Conservation (phyloP, 306 rosid genomes). For the Casuarina cunninghamiana region DNA sequence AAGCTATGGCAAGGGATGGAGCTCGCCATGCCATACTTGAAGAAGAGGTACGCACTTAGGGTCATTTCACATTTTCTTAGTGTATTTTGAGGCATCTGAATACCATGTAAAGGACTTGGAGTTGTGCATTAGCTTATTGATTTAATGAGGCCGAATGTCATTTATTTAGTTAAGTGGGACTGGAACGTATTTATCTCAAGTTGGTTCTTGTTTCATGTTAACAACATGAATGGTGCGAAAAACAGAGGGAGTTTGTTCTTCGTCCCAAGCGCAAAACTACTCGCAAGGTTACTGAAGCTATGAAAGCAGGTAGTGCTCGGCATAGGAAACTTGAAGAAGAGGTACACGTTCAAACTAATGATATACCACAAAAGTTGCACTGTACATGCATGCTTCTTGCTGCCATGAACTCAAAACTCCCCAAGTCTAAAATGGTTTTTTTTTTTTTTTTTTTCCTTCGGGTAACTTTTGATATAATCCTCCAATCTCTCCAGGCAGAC, state of each 20-base stretch:
- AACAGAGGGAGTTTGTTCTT: slow-evolving; percentile 75
- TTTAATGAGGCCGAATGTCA: background rate
- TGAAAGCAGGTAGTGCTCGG: slow-evolving; percentile 72
- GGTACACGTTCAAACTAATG: slow-evolving; percentile 35
- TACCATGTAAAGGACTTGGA: no score
- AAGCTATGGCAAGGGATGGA: slow-evolving; percentile 69
- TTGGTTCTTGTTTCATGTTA: slow-evolving; percentile 14
- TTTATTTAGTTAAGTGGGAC: background rate
- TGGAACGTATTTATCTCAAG: background rate
- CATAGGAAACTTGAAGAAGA: slow-evolving; percentile 82
- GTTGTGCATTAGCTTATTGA: background rate
- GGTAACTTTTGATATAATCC: background rate
- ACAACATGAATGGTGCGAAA: slow-evolving; percentile 87
- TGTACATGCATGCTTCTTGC: slow-evolving; percentile 3
- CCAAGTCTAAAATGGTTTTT: background rate
- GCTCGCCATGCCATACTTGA: slow-evolving; percentile 77
- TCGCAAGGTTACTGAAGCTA: slow-evolving; percentile 30
- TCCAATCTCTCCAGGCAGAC: background rate
- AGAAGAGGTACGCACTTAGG: slow-evolving; percentile 58
- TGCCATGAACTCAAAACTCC: slow-evolving; percentile 2
- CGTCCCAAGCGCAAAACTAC: slow-evolving; percentile 44
- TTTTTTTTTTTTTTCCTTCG: background rate
- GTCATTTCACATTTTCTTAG: background rate
- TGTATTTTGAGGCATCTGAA: no score
- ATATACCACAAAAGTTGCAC: background rate